Conservation (phyloP, 106 monocot genomes). For the Gastrodia elata region DNA sequence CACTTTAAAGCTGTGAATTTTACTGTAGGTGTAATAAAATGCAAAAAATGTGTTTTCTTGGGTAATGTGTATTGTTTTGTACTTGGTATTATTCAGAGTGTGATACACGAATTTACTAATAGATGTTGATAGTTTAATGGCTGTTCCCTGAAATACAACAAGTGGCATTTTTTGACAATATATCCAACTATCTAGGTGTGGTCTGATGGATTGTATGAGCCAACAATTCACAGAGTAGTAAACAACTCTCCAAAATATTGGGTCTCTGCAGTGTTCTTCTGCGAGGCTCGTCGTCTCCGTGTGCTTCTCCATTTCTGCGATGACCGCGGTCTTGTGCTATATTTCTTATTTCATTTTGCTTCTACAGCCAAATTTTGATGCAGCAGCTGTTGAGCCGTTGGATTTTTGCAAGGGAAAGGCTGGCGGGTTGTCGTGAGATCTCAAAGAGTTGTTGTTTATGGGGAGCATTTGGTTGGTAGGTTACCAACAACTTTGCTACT, state of each 20-base stretch:
- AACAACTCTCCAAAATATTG: slow-evolving; percentile 71
- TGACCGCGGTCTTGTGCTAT: neutral
- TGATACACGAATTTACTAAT: no score
- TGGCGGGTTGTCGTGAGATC: slow-evolving; percentile 26
- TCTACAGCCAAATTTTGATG: slow-evolving; percentile 55
- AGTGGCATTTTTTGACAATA: no score
- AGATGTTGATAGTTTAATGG: no score
- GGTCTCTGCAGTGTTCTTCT: slow-evolving; percentile 76
- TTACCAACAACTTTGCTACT: slow-evolving; percentile 46
- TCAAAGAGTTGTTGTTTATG: slow-evolving; percentile 51
- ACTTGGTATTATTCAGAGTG: no score
- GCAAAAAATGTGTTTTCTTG: no score
- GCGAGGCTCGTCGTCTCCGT: slow-evolving; percentile 44
- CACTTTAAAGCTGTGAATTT: no score
- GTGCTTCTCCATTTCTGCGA: no score
- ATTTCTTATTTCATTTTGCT: slow-evolving; percentile 2
- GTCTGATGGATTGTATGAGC: slow-evolving; percentile 72
- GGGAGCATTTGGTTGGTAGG: slow-evolving; percentile 61
- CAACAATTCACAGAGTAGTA: slow-evolving; percentile 79
- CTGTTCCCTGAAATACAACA: no score
- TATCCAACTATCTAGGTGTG: slow-evolving; percentile 43
- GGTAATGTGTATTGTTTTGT: no score
- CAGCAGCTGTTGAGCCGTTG: slow-evolving; percentile 36
- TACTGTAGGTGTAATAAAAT: no score
- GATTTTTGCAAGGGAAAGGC: slow-evolving; percentile 40